A percentile compares a stretch with the other conserved stretches of the same genome.
Evolutionary conservation across 2,329 filamentous ascomycete species (phyloP).

Genomic region (Pseudonectria foliicola): DNA sequence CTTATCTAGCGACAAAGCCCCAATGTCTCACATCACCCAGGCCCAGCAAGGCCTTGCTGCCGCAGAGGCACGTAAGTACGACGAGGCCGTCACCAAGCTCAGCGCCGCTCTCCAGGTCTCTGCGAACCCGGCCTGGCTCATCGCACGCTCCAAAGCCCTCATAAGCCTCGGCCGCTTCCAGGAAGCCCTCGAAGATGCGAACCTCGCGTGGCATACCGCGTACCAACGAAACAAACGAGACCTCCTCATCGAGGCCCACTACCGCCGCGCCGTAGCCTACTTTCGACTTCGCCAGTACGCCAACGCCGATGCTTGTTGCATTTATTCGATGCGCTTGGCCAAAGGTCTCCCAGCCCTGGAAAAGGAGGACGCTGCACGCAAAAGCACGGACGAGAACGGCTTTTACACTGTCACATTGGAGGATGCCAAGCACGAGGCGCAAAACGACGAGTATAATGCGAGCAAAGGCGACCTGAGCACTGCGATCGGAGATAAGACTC

Average conservation of each 20-base stretch:
- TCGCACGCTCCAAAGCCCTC: conserved; percentile 74
- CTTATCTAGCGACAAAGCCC: background rate
- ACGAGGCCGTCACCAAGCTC: conserved; percentile 60
- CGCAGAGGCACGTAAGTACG: conserved; percentile 55
- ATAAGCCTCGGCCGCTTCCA: conserved; percentile 55
- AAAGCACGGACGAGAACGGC: conserved; percentile 36
- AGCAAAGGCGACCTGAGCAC: conserved; percentile 1
- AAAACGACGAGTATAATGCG: conserved; percentile 25
- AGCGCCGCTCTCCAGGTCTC: conserved; percentile 60
- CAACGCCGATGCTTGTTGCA: conserved; percentile 66
- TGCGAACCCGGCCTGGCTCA: conserved; percentile 68
- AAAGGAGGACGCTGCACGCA: conserved; percentile 23
- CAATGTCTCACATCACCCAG: conserved; percentile 46
- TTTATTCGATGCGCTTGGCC: conserved; percentile 42
- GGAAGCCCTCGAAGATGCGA: conserved; percentile 62
- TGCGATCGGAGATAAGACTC: conserved; percentile 1
- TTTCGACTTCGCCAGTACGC: conserved; percentile 64
- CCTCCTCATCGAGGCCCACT: conserved; percentile 72
- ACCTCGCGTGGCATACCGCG: conserved; percentile 56
- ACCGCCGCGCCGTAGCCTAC: conserved; percentile 69
- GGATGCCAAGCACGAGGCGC: conserved; percentile 22
- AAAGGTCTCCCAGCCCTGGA: conserved; percentile 26
- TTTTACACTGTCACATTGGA: conserved; percentile 37
- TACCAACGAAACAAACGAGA: conserved; percentile 64
- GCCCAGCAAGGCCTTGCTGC: conserved; percentile 58